These are phyloP conservation scores for Aspergillus spinulosporus DNA, from an alignment of 2,329 filamentous ascomycete genomes.

Conservation along the genomic window DNA sequence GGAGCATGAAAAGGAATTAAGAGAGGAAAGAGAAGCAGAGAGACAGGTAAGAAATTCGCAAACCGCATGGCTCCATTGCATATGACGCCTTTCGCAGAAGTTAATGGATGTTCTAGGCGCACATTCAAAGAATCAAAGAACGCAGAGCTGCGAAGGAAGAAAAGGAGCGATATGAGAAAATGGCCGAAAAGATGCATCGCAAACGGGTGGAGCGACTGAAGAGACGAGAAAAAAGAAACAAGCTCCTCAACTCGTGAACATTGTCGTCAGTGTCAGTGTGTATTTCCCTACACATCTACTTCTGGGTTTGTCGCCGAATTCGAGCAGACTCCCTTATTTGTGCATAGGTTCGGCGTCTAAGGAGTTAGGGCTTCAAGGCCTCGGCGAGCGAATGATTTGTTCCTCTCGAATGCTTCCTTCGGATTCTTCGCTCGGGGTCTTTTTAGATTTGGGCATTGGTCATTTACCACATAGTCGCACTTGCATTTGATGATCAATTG, in stretches of 20 bases:
- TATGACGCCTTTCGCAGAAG: neutral
- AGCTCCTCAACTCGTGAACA: slow-evolving; percentile 46
- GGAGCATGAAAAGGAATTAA: slow-evolving; percentile 92
- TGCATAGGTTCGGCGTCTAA: slow-evolving; percentile 5
- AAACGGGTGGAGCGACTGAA: slow-evolving; percentile 92
- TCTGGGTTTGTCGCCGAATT: neutral
- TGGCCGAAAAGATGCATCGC: slow-evolving; percentile 97
- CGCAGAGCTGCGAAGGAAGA: slow-evolving; percentile 87
- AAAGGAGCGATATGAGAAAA: slow-evolving; percentile 85
- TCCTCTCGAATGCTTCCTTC: neutral
- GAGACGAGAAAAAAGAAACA: slow-evolving; percentile 89
- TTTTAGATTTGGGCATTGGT: neutral
- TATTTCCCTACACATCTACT: neutral
- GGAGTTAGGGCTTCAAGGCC: slow-evolving; percentile 1
- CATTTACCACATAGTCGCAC: too few relatives aligned
- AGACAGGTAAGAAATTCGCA: slow-evolving; percentile 63
- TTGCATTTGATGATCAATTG: too few relatives aligned
- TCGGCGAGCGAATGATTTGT: neutral
- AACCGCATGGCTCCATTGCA: neutral
- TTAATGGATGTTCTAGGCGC: slow-evolving; percentile 55
- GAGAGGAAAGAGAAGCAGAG: slow-evolving; percentile 90
- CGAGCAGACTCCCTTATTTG: neutral
- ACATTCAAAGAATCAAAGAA: slow-evolving; percentile 78
- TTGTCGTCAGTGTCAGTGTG: neutral
- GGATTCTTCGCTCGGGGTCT: neutral